phyloP scores from a whole-genome alignment of 345 rosid genomes.

The Populus euphratica region DNA sequence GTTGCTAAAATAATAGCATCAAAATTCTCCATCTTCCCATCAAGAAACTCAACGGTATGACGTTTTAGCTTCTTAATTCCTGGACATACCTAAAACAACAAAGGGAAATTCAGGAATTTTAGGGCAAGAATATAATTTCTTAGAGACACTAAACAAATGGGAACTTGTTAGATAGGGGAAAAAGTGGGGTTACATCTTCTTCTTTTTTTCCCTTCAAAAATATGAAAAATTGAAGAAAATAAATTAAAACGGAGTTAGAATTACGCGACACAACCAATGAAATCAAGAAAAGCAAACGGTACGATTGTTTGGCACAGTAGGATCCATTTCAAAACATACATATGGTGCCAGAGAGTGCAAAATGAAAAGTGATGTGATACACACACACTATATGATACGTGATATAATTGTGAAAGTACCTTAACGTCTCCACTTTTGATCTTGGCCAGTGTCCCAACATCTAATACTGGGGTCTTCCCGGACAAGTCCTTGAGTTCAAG shows the following conservation, averaged over 20 bases:
- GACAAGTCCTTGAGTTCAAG: constrained; percentile 57
- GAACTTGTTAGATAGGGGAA: not conserved
- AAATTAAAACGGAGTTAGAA: constrained; percentile 16
- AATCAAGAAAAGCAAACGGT: constrained; percentile 16
- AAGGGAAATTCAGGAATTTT: not conserved
- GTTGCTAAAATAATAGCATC: constrained; percentile 91
- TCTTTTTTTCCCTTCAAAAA: no score
- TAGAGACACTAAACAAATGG: no score
- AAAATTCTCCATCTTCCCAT: constrained; percentile 57
- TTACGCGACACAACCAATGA: not conserved
- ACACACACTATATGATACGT: not conserved
- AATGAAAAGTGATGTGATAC: not conserved
- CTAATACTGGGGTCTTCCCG: constrained; percentile 89
- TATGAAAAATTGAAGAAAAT: no score
- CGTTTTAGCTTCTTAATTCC: constrained; percentile 53
- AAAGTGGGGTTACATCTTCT: not conserved
- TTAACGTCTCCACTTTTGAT: constrained; percentile 74
- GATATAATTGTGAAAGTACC: constrained; percentile 34
- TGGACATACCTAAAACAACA: constrained; percentile 45
- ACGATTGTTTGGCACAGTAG: constrained; percentile 16
- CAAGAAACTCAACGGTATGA: constrained; percentile 60
- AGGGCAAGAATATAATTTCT: not conserved
- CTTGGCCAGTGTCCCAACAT: constrained; percentile 69
- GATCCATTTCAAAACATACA: constrained; percentile 25
- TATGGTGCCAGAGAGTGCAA: not conserved